Base-by-base conservation (phyloP, 177 flowering plant species). In the Telopea speciosissima region DNA sequence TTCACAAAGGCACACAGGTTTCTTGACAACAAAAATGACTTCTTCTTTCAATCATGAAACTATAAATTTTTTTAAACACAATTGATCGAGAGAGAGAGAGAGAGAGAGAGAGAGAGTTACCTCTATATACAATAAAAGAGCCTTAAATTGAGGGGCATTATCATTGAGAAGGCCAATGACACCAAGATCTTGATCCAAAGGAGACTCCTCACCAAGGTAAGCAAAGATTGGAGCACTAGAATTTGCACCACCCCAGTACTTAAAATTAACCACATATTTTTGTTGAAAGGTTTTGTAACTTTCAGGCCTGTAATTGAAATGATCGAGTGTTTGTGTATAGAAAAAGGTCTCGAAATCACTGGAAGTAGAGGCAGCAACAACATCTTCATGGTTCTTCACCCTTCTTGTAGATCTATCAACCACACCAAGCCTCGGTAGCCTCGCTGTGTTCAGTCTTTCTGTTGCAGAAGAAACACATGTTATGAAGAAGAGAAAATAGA, bases 281-380 rank as follows among this genome's bases (percentile, higher is more conserved):
- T 82, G 86, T n/a, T 63, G 67, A 62, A 83, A 81, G 0, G 83
- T 79, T 2, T 26, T 42, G 68, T 76, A 83, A 24, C 86, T 81
- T 11, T 80, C 80, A 1, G 81, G 86, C 2, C 68, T 63, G n/a
- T 81, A 81, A 23, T 72, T 84, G 79, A 84, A 84, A 64, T 84
- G 86, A n/a, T 84, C 85, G 0, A 84, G 77, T 1, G 86, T 84
- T 68, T 84, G 85, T 0, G 76, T 66, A 66, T 80, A 82, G 52
- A 54, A 77, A 33, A 33, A 75, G 0, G 72, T 71, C 26, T 68
- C 22, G 12, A 67, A 63, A 26, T 73, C 72, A 6, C 8, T 24
- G 1, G 59, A 49, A 17, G 8, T 1, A 33, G 68, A n/a, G 8
- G 33, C 1, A 6, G 12, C 14, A 21, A 52, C 3, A 5, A 0